Evolutionary conservation across 306 rosid species (phyloP).

Genomic region (Bauhinia variegata): DNA sequence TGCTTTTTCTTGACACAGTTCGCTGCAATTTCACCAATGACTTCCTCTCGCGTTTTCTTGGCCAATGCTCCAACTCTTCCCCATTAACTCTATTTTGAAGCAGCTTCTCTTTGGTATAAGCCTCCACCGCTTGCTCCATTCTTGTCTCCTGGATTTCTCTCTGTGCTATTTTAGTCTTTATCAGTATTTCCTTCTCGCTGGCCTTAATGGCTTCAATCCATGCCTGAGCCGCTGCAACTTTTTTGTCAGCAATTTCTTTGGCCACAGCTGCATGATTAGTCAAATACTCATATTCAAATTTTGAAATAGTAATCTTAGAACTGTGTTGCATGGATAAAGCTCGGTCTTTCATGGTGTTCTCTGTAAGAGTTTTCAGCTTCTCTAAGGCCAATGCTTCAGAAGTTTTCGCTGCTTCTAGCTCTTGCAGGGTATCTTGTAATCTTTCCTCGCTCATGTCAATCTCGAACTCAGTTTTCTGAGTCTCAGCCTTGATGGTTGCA

Average conservation of each 20-base stretch:
- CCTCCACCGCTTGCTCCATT: slow-evolving; percentile 50
- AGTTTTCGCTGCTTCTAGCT: slow-evolving; percentile 66
- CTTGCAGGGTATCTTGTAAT: slow-evolving; percentile 62
- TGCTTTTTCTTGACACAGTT: slow-evolving; percentile 49
- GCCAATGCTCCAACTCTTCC: slow-evolving; percentile 48
- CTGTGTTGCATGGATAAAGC: slow-evolving; percentile 54
- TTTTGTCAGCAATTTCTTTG: slow-evolving; percentile 76
- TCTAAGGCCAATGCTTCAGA: slow-evolving; percentile 66
- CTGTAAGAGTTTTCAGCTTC: slow-evolving; percentile 61
- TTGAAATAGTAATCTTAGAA: slow-evolving; percentile 71
- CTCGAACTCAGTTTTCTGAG: slow-evolving; percentile 56
- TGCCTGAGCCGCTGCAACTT: slow-evolving; percentile 83
- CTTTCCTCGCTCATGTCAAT: slow-evolving; percentile 64
- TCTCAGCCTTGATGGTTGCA: slow-evolving; percentile 48
- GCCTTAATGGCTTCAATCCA: slow-evolving; percentile 92
- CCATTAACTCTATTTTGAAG: slow-evolving; percentile 47
- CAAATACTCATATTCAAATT: slow-evolving; percentile 78
- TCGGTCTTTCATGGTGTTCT: slow-evolving; percentile 60
- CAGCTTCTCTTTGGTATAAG: slow-evolving; percentile 41
- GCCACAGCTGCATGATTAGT: slow-evolving; percentile 72
- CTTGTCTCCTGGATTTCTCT: slow-evolving; percentile 61
- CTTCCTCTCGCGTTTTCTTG: slow-evolving; percentile 53
- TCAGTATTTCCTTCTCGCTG: slow-evolving; percentile 75
- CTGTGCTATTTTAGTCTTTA: slow-evolving; percentile 54
- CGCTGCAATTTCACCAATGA: slow-evolving; percentile 41